phyloP scores from a whole-genome alignment of 2,329 filamentous ascomycete species.

The Fusarium virguliforme region DNA sequence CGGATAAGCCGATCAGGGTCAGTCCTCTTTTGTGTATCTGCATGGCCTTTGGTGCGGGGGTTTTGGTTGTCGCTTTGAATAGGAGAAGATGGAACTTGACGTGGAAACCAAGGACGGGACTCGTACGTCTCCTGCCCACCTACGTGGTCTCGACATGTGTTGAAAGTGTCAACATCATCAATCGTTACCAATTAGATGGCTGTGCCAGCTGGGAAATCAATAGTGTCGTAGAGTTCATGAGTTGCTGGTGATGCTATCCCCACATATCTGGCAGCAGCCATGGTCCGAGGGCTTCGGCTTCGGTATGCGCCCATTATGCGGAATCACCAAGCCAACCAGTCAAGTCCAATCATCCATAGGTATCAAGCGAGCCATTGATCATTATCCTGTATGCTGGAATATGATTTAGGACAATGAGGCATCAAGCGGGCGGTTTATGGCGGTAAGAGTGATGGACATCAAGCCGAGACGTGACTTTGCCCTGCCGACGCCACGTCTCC shows the following conservation, averaged over 20 bases:
- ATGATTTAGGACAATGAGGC: neutral
- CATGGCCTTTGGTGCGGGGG: neutral
- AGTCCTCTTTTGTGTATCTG: neutral
- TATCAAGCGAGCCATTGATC: neutral
- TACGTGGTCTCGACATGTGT: neutral
- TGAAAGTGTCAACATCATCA: neutral
- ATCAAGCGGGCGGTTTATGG: neutral
- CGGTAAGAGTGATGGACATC: neutral
- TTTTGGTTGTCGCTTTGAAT: too few relatives aligned
- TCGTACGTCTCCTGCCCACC: neutral
- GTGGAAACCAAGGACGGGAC: neutral
- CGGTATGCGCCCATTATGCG: neutral
- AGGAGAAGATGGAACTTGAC: neutral
- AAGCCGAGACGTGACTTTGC: neutral
- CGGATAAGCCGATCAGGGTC: neutral
- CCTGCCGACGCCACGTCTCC: neutral
- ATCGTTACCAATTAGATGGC: neutral
- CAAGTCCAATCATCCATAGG: neutral
- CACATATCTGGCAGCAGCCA: neutral
- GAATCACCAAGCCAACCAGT: neutral
- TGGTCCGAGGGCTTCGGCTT: neutral
- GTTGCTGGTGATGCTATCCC: neutral
- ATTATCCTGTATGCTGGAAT: neutral
- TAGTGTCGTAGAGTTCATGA: neutral
- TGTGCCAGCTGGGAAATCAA: neutral